Evolutionary conservation across 2,329 filamentous ascomycete genomes (phyloP).

Genomic region (Pseudomassariella vexata): DNA sequence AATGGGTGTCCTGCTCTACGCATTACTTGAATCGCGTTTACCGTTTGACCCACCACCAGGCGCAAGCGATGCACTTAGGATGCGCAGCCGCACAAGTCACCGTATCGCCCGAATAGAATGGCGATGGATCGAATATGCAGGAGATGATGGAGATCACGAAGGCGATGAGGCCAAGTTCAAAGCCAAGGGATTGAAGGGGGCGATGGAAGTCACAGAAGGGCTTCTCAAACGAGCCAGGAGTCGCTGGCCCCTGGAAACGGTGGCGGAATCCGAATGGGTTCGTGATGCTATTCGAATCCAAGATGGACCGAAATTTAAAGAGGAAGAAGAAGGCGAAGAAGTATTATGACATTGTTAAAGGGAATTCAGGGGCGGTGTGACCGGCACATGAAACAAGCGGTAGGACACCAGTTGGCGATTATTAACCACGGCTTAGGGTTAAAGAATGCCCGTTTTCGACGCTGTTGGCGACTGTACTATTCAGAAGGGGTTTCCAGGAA

Average conservation of each 20-base stretch:
- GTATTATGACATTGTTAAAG: conserved; percentile 28
- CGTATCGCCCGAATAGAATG: conserved; percentile 95
- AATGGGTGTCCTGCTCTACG: conserved; percentile 86
- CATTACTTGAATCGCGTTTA: conserved; percentile 84
- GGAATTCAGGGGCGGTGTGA: conserved; percentile 1
- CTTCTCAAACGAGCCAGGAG: conserved; percentile 77
- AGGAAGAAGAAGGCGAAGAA: conserved; percentile 53
- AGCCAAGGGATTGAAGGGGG: conserved; percentile 63
- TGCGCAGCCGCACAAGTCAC: conserved; percentile 79
- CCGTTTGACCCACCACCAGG: conserved; percentile 88
- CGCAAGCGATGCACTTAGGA: conserved; percentile 67
- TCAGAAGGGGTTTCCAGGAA: not conserved
- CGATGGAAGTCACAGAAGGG: conserved; percentile 76
- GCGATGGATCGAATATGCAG: conserved; percentile 84
- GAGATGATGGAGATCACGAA: conserved; percentile 84
- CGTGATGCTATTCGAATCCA: conserved; percentile 64
- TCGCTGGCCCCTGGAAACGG: conserved; percentile 69
- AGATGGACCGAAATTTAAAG: conserved; percentile 52
- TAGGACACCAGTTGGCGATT: conserved; percentile 2
- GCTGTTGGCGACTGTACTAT: not conserved
- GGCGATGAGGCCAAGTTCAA: conserved; percentile 54
- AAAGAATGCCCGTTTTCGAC: not conserved
- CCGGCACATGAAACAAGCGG: no score
- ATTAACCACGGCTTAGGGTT: not conserved
- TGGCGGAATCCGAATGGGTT: conserved; percentile 73